Evolutionary conservation across 352 stramenopile genomes (phyloP).

Genomic region (Phytophthora foliorum): DNA sequence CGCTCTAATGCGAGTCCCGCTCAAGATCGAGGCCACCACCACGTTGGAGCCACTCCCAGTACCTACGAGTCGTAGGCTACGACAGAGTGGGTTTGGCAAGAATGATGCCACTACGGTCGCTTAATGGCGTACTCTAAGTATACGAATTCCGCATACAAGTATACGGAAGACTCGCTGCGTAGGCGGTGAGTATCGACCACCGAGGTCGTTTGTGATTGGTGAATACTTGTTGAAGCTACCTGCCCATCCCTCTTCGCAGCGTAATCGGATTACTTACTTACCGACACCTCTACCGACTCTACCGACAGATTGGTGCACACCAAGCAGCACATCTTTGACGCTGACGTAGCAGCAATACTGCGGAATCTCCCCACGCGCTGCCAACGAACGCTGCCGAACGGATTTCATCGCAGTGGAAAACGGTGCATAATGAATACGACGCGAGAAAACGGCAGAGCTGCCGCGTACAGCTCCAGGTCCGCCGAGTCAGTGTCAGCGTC

Average conservation of each 20-base stretch:
- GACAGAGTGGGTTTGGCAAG: too few species aligned
- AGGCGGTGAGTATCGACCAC: not conserved
- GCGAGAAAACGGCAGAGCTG: not conserved
- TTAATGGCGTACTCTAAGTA: too few species aligned
- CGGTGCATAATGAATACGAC: constrained; percentile 2
- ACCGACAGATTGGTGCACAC: constrained; percentile 15
- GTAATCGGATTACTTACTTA: constrained; percentile 21
- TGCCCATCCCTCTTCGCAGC: not conserved
- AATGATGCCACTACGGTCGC: too few species aligned
- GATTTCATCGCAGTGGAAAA: not conserved
- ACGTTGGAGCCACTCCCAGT: too few species aligned
- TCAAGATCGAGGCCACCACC: too few species aligned
- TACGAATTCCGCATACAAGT: too few species aligned
- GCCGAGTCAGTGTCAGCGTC: constrained; percentile 4
- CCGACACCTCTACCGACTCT: constrained; percentile 11
- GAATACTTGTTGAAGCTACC: constrained; percentile 8
- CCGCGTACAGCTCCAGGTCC: not conserved
- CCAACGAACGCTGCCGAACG: not conserved
- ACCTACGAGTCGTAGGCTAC: too few species aligned
- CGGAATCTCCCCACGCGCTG: constrained; percentile 6
- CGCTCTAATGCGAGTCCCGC: too few species aligned
- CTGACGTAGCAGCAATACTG: not conserved
- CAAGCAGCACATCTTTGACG: constrained; percentile 30
- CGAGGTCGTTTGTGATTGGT: not conserved
- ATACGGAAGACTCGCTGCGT: too few species aligned